Evolutionary conservation across 768 basidiomycete species (phyloP).

Genomic region (Boletus fagicola): DNA sequence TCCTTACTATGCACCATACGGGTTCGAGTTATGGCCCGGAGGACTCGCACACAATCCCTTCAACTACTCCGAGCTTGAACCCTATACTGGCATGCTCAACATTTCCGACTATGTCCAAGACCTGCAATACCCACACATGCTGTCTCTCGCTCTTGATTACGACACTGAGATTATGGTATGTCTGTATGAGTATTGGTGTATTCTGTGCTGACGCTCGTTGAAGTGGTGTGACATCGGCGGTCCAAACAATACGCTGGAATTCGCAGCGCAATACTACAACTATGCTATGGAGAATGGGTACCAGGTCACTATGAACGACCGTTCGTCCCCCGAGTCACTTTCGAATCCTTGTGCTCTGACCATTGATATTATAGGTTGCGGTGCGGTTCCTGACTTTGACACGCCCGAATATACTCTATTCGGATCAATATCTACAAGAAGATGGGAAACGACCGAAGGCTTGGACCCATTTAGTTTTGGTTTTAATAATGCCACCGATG

Average conservation of each 20-base stretch:
- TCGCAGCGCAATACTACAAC: constrained; percentile 47
- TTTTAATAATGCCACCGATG: constrained; percentile 41
- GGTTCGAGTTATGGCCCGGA: too few species aligned
- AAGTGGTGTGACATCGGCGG: constrained; percentile 62
- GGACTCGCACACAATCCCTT: constrained; percentile 52
- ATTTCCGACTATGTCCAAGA: constrained; percentile 53
- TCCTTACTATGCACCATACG: too few species aligned
- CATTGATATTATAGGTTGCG: constrained; percentile 39
- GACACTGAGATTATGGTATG: constrained; percentile 55
- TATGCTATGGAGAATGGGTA: constrained; percentile 40
- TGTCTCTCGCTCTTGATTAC: constrained; percentile 45
- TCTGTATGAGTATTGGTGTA: neutral
- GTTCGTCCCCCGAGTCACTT: constrained; percentile 20
- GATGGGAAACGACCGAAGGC: constrained; percentile 61
- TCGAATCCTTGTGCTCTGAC: neutral
- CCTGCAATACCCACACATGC: constrained; percentile 51
- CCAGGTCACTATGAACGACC: constrained; percentile 48
- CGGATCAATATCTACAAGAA: constrained; percentile 41
- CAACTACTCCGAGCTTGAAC: constrained; percentile 45
- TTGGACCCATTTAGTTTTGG: constrained; percentile 57
- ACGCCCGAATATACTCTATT: constrained; percentile 56
- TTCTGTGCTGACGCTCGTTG: constrained; percentile 5
- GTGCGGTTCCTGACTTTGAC: constrained; percentile 50
- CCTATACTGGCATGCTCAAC: constrained; percentile 51
- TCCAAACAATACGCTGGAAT: constrained; percentile 44